Evolutionary conservation across 2,329 filamentous ascomycete species (phyloP).

Genomic region (Colletotrichum tropicale): DNA sequence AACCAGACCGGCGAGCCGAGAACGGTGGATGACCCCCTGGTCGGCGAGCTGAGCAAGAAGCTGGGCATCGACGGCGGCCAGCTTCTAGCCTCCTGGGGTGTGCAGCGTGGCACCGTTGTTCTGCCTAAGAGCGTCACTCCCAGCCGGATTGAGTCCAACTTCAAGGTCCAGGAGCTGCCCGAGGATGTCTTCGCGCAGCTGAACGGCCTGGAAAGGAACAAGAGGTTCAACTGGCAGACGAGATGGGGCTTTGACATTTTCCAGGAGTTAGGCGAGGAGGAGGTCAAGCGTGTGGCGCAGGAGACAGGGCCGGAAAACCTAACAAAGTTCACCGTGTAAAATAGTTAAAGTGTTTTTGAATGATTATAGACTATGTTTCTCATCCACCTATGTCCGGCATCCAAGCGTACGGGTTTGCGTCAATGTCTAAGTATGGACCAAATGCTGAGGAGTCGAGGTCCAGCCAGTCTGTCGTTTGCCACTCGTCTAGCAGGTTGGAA

Average conservation of each 20-base stretch:
- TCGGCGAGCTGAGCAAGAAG: slow-evolving; percentile 50
- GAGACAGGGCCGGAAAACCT: slow-evolving; percentile 39
- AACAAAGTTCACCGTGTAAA: slow-evolving; percentile 34
- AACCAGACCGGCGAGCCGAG: slow-evolving; percentile 49
- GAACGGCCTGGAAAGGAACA: slow-evolving; percentile 42
- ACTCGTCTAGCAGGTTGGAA: slow-evolving; percentile 23
- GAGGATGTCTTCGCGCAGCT: slow-evolving; percentile 39
- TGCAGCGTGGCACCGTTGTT: slow-evolving; percentile 69
- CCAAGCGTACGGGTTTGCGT: slow-evolving; percentile 12
- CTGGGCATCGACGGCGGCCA: slow-evolving; percentile 43
- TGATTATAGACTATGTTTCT: not conserved
- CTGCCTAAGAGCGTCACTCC: slow-evolving; percentile 74
- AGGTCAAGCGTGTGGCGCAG: slow-evolving; percentile 34
- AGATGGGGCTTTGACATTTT: slow-evolving; percentile 50
- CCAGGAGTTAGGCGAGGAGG: slow-evolving; percentile 42
- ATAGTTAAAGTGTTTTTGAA: not conserved
- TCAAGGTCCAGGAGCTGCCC: slow-evolving; percentile 41
- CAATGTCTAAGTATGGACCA: slow-evolving; percentile 21
- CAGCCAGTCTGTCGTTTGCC: slow-evolving; percentile 34
- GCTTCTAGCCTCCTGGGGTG: slow-evolving; percentile 61
- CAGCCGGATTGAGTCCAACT: slow-evolving; percentile 70
- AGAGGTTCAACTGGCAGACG: slow-evolving; percentile 46
- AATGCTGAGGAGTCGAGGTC: slow-evolving; percentile 28
- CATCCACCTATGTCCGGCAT: slow-evolving; percentile 16
- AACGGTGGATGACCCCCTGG: slow-evolving; percentile 51